phyloP scores from a whole-genome alignment of 345 rosid species.

The Abelmoschus esculentus region DNA sequence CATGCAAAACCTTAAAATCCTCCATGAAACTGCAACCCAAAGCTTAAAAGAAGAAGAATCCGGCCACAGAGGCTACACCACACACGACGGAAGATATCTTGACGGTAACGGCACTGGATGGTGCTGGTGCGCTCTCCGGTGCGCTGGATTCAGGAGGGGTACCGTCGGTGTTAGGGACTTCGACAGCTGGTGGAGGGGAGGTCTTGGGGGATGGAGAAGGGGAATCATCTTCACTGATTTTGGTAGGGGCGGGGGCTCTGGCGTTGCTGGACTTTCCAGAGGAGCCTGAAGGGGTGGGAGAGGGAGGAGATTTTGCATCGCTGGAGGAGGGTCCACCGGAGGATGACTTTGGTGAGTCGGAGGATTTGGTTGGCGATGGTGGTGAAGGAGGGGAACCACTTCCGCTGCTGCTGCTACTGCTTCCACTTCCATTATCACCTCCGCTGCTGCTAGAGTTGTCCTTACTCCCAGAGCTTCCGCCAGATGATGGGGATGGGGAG shows the following conservation, averaged over 20 bases:
- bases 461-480: background rate
- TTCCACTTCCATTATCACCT: background rate
- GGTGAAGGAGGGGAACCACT: background rate
- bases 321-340: slow-evolving; percentile 5
- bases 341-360: slow-evolving; percentile 18
- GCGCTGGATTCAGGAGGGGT: background rate
- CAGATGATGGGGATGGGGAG: slow-evolving; percentile 5
- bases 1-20: background rate
- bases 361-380: slow-evolving; percentile 8
- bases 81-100: slow-evolving; percentile 3
- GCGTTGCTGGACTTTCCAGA: background rate
- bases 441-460: background rate
- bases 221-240: background rate
- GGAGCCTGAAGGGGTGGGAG: slow-evolving; percentile 9
- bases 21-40: background rate
- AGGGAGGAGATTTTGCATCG: background rate
- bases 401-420: background rate
- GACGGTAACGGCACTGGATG: background rate
- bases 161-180: background rate
- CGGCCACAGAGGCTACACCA: slow-evolving; percentile 12
- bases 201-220: background rate
- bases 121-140: background rate
- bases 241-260: background rate
- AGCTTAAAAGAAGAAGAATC: slow-evolving; percentile 16
- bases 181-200: slow-evolving; percentile 14